phyloP scores from a whole-genome alignment of 306 rosid genomes.

The Cucumis hystrix region DNA sequence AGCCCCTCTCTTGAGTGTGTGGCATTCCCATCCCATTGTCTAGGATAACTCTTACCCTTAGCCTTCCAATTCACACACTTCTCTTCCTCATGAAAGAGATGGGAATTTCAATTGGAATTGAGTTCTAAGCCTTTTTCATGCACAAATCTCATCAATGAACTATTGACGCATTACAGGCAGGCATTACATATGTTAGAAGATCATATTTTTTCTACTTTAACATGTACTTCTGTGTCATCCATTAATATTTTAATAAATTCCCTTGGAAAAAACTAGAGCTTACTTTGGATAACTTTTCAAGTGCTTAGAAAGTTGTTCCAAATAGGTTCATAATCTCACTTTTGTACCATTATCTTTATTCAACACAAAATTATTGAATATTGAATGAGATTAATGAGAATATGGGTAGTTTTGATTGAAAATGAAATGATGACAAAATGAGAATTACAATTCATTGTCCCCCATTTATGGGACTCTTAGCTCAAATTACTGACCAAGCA shows the following conservation, averaged over 20 bases:
- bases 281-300: background rate
- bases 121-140: background rate
- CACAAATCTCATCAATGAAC: too few relatives aligned
- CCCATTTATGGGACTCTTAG: background rate
- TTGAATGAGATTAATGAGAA: background rate
- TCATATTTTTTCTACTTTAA: background rate
- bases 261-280: background rate
- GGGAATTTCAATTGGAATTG: background rate
- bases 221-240: background rate
- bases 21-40: constrained; percentile 3
- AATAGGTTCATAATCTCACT: background rate
- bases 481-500: background rate
- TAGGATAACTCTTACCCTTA: background rate
- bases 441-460: background rate
- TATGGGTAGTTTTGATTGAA: background rate
- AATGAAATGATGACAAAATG: background rate
- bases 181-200: background rate
- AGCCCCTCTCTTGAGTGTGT: background rate
- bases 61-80: background rate
- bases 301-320: too few relatives aligned
- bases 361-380: background rate
- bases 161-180: too few relatives aligned
- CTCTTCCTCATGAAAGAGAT: background rate
- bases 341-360: background rate
- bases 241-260: too few relatives aligned